Conservation (phyloP, 306 rosid species). For the Quercus agrifolia region DNA sequence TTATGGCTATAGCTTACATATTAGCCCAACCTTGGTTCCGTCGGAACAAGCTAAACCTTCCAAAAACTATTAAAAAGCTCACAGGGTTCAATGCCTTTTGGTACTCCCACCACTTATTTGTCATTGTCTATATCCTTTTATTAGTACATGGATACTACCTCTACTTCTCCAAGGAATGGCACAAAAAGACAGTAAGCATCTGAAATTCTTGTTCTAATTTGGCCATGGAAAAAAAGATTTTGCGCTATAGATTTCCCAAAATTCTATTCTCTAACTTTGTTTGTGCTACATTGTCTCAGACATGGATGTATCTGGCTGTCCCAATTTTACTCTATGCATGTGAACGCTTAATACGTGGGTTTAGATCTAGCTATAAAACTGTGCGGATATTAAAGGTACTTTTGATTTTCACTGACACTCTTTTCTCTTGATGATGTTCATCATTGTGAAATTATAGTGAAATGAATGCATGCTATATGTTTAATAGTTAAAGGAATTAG, state of each 20-base stretch:
- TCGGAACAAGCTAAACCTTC: constrained; percentile 49
- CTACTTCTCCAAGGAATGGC: constrained; percentile 82
- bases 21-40: constrained; percentile 93
- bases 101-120: constrained; percentile 89
- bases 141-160: constrained; percentile 72
- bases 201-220: background rate
- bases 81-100: constrained; percentile 93
- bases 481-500: no score
- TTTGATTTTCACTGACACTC: background rate
- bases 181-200: constrained; percentile 72
- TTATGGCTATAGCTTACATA: constrained; percentile 75
- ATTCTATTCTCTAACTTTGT: constrained; percentile 7
- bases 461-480: no score
- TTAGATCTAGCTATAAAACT: constrained; percentile 66
- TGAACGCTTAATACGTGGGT: constrained; percentile 78
- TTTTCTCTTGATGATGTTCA: background rate
- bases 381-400: constrained; percentile 71
- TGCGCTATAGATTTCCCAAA: background rate
- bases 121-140: constrained; percentile 74
- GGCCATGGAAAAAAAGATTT: background rate
- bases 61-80: constrained; percentile 57
- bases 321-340: constrained; percentile 71
- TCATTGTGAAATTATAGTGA: no score
- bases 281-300: constrained; percentile 32
- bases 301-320: constrained; percentile 85